Evolutionary conservation across 169 alveolate genomes (phyloP).

Genomic region (Plasmodium coatneyi): DNA sequence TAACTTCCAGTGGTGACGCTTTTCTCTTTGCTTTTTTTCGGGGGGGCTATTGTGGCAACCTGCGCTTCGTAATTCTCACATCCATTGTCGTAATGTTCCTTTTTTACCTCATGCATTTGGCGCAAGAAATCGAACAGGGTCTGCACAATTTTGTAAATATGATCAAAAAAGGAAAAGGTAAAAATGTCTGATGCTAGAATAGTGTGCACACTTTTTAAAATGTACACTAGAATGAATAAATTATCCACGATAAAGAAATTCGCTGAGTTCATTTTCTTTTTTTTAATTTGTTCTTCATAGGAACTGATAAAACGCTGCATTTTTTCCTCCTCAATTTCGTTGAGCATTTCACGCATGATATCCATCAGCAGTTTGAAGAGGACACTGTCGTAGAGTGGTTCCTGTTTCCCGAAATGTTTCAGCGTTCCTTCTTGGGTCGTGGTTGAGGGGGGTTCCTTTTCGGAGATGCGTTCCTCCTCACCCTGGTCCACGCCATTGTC

Average conservation of each 20-base stretch:
- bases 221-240: constrained; percentile 57
- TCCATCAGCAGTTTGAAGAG: constrained; percentile 37
- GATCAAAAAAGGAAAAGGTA: constrained; percentile 60
- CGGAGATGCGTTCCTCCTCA: not conserved
- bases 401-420: not conserved
- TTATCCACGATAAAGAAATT: constrained; percentile 70
- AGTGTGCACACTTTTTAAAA: constrained; percentile 26
- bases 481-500: not conserved
- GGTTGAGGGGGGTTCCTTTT: not conserved
- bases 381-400: constrained; percentile 21
- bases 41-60: not conserved
- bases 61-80: not conserved
- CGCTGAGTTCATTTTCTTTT: constrained; percentile 53
- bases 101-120: constrained; percentile 10
- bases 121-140: constrained; percentile 28
- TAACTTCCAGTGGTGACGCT: not conserved
- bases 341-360: constrained; percentile 45
- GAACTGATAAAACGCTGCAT: constrained; percentile 34
- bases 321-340: constrained; percentile 40
- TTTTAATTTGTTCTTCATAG: constrained; percentile 70
- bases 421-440: not conserved
- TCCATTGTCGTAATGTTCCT: not conserved
- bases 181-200: constrained; percentile 47
- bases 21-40: not conserved
- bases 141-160: constrained; percentile 41